Percentiles rank a stretch among this genome's conserved stretches.
Evolutionary conservation across 2,329 filamentous ascomycete genomes (phyloP).

Genomic region (Epichloe brachyelytri): DNA sequence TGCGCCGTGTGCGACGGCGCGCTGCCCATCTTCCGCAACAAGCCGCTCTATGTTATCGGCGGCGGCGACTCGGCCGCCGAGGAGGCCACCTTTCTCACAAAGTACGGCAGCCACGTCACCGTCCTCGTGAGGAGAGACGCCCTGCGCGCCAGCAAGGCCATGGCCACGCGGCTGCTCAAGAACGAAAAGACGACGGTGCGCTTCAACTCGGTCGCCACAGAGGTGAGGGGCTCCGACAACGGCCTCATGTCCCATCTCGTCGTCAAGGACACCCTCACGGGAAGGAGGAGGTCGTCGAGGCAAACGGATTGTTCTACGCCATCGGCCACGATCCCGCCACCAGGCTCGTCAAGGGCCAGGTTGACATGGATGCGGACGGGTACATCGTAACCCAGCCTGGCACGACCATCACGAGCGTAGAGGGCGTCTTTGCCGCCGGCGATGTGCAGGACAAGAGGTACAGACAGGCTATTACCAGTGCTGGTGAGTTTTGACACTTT

Average conservation of each 20-base stretch:
- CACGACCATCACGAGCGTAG: slow-evolving; percentile 73
- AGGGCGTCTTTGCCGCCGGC: slow-evolving; percentile 90
- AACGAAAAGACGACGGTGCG: slow-evolving; percentile 85
- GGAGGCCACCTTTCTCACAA: slow-evolving; percentile 93
- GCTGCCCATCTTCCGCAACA: slow-evolving; percentile 93
- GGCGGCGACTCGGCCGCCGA: slow-evolving; percentile 95
- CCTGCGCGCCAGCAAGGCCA: slow-evolving; percentile 79
- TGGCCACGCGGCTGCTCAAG: slow-evolving; percentile 70
- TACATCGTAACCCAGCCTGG: slow-evolving; percentile 86
- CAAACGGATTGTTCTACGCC: slow-evolving; percentile 92
- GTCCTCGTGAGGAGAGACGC: slow-evolving; percentile 82
- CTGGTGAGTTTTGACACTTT: slow-evolving; percentile 49
- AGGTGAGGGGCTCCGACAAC: slow-evolving; percentile 75
- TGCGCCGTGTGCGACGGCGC: slow-evolving; percentile 97
- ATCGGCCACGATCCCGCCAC: slow-evolving; percentile 95
- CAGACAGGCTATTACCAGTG: slow-evolving; percentile 93
- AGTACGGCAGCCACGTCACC: slow-evolving; percentile 91
- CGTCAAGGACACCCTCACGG: slow-evolving; percentile 66
- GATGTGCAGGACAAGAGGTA: slow-evolving; percentile 99
- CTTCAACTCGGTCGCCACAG: slow-evolving; percentile 70
- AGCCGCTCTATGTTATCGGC: slow-evolving; percentile 89
- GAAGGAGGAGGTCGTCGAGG: slow-evolving; percentile 72
- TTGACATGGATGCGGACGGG: slow-evolving; percentile 78
- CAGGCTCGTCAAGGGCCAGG: slow-evolving; percentile 74
- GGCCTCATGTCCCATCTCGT: slow-evolving; percentile 81